Percentiles rank a stretch among this genome's conserved stretches.
Conservation (phyloP, 2,329 filamentous ascomycete genomes). For the Escovopsis sp. region DNA sequence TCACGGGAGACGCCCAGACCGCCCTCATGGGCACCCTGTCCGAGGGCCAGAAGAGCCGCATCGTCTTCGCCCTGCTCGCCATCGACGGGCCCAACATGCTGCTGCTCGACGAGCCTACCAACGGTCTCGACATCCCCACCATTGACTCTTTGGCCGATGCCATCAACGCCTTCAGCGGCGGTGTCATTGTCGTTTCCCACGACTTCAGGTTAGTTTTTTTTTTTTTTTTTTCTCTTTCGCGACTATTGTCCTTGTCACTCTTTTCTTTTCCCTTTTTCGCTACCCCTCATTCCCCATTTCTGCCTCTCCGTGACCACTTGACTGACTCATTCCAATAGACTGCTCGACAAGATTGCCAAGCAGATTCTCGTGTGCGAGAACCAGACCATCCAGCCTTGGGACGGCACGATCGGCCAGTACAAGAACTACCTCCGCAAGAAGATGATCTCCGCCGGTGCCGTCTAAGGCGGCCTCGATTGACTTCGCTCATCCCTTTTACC, state of each 20-base stretch:
- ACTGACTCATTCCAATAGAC: slow-evolving; percentile 33
- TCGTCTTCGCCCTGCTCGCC: slow-evolving; percentile 90
- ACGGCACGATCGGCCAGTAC: slow-evolving; percentile 82
- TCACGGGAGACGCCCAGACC: slow-evolving; percentile 86
- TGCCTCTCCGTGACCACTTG: no score
- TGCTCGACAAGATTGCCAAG: slow-evolving; percentile 99
- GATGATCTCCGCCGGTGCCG: slow-evolving; percentile 81
- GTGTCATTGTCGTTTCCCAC: slow-evolving; percentile 96
- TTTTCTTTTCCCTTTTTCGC: no score
- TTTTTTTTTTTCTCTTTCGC: no score
- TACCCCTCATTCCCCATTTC: no score
- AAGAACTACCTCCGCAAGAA: slow-evolving; percentile 99
- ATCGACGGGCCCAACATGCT: slow-evolving; percentile 98
- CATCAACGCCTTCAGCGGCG: slow-evolving; percentile 90
- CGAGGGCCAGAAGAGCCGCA: slow-evolving; percentile 94
- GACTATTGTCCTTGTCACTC: no score
- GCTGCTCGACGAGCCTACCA: slow-evolving; percentile 94
- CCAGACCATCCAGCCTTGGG: slow-evolving; percentile 83
- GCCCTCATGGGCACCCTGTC: slow-evolving; percentile 96
- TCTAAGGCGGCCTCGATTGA: slow-evolving; percentile 39
- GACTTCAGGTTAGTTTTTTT: slow-evolving; percentile 70
- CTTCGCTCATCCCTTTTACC: no score
- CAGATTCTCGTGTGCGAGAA: slow-evolving; percentile 99
- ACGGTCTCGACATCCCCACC: slow-evolving; percentile 97
- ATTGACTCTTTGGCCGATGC: slow-evolving; percentile 96